Conservation (phyloP, 2,329 filamentous ascomycete species). For the Drechslera avenae region DNA sequence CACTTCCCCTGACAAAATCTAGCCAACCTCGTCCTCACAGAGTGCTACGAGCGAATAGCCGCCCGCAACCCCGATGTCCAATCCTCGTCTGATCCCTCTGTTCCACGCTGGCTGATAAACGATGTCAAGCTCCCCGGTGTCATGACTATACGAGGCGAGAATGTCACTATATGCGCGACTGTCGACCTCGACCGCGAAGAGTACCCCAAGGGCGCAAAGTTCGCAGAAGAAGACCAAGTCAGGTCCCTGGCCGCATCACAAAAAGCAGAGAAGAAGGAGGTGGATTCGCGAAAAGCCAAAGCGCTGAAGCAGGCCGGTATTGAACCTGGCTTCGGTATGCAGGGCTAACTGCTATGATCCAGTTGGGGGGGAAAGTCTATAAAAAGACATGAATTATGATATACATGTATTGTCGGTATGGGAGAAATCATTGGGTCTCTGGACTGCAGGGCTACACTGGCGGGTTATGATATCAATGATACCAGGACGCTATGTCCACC, state of each 20-base stretch:
- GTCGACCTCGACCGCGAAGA: slow-evolving; percentile 98
- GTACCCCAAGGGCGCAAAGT: slow-evolving; percentile 74
- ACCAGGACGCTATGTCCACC: slow-evolving; percentile 20
- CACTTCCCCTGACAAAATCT: slow-evolving; percentile 18
- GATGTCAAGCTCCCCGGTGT: slow-evolving; percentile 84
- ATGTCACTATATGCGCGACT: slow-evolving; percentile 93
- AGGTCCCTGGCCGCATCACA: slow-evolving; percentile 73
- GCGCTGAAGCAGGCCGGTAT: slow-evolving; percentile 55
- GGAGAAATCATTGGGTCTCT: slow-evolving; percentile 1
- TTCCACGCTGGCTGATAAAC: slow-evolving; percentile 67
- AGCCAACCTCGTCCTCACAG: slow-evolving; percentile 96
- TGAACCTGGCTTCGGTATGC: slow-evolving; percentile 78
- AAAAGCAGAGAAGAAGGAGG: slow-evolving; percentile 71
- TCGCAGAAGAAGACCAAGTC: slow-evolving; percentile 71
- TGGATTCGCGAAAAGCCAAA: slow-evolving; percentile 66
- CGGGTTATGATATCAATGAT: slow-evolving; percentile 18
- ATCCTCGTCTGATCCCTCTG: slow-evolving; percentile 24
- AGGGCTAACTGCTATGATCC: slow-evolving; percentile 47
- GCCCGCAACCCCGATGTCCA: slow-evolving; percentile 55
- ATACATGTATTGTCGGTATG: slow-evolving; percentile 3
- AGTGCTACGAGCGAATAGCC: slow-evolving; percentile 88
- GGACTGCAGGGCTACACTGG: slow-evolving; percentile 13
- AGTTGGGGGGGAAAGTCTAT: neutral
- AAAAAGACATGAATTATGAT: slow-evolving; percentile 10
- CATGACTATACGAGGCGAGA: slow-evolving; percentile 93